These are phyloP conservation scores for Echites panduratus DNA, from an alignment of 257 asterid genomes.

Conservation along the genomic window DNA sequence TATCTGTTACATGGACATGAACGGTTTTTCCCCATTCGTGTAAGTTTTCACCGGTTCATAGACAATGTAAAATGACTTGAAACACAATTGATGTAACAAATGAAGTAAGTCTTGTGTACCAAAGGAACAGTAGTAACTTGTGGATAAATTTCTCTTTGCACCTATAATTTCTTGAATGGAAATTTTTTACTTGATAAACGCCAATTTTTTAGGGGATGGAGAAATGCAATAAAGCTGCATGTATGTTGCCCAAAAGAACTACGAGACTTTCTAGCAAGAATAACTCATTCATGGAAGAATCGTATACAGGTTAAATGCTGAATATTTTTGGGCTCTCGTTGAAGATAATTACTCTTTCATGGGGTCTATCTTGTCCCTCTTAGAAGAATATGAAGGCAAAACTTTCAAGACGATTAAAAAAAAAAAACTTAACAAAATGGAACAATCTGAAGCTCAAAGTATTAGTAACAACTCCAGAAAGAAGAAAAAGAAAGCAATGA, in stretches of 20 bases:
- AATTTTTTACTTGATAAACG: too few relatives aligned
- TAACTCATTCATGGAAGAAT: background rate
- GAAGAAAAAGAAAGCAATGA: conserved; percentile 2
- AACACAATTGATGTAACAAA: background rate
- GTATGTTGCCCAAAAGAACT: background rate
- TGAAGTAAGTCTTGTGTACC: background rate
- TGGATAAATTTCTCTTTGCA: background rate
- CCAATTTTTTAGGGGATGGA: too few relatives aligned
- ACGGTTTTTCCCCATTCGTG: too few relatives aligned
- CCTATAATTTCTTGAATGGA: background rate
- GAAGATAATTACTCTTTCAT: background rate
- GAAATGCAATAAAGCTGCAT: background rate
- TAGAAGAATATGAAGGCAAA: background rate
- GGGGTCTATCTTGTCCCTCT: background rate
- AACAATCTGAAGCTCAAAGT: background rate
- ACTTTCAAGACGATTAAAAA: too few relatives aligned
- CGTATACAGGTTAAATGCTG: background rate
- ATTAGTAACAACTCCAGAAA: conserved; percentile 1
- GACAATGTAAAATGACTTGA: background rate
- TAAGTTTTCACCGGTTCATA: background rate
- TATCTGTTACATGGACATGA: background rate
- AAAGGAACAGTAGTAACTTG: background rate
- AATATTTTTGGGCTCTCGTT: background rate
- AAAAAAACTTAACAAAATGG: background rate
- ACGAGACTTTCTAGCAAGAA: background rate